Conservation (phyloP, 2,329 filamentous ascomycete genomes). For the Botrytis tulipae region DNA sequence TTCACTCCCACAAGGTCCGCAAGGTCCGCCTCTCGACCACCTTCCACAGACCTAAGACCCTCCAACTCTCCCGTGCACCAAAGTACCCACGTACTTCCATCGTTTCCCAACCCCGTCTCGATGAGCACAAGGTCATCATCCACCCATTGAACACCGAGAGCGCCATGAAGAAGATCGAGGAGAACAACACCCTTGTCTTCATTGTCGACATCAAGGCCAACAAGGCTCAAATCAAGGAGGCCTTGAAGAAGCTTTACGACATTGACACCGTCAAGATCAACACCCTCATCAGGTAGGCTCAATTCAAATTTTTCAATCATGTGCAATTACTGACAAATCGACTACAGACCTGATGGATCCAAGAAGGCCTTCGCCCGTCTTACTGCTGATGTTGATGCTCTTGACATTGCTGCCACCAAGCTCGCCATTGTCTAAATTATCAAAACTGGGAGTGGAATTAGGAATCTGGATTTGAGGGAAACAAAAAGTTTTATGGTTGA, state of each 20-base stretch:
- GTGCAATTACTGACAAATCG: conserved; percentile 25
- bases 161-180: conserved; percentile 99
- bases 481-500: conserved; percentile 20
- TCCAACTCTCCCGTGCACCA: conserved; percentile 82
- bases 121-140: conserved; percentile 96
- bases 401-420: conserved; percentile 99
- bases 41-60: conserved; percentile 98
- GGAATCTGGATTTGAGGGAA: conserved; percentile 37
- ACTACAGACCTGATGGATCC: conserved; percentile 77
- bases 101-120: conserved; percentile 83
- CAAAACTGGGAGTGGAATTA: conserved; percentile 46
- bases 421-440: conserved; percentile 85
- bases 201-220: conserved; percentile 97
- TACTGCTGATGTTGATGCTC: conserved; percentile 93
- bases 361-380: conserved; percentile 99
- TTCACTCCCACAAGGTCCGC: conserved; percentile 79
- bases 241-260: conserved; percentile 99
- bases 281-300: conserved; percentile 86
- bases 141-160: conserved; percentile 99
- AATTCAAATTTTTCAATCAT: neutral
- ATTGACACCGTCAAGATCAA: conserved; percentile 99
- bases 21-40: conserved; percentile 91
- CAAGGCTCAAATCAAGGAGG: conserved; percentile 99
- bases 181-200: conserved; percentile 99
- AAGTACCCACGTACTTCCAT: conserved; percentile 98